Base-by-base conservation (phyloP, 169 alveolate genomes). In the Miamiensis avidus region DNA sequence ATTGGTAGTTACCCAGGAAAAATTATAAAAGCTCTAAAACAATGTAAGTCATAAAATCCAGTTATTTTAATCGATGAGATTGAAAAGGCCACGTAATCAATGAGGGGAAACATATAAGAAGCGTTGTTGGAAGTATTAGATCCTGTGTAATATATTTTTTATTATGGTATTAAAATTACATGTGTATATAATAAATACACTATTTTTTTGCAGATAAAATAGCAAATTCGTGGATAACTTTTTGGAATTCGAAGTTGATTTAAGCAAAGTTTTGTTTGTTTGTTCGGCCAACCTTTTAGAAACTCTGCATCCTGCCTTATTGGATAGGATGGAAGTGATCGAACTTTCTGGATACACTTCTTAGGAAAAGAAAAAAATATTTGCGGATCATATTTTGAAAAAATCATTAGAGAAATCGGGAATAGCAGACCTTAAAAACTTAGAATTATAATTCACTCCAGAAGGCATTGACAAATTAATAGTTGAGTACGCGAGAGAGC, bases 41-140 rank as follows among this genome's bases (percentile, higher is more conserved):
- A 82, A 65, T 82, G 89, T 29, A 84, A 91, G 72, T 85, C 92
- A 28, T 86, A 83, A 20, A 94, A 94, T 75, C 97, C 97, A 28
- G 96, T 94, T 0, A 93, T 94, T 49, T 78, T 94, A 29, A 73
- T 94, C 15, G 97, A 94, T 83, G 97, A 94, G 34, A 92, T 94
- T n/a, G 97, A 94, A 75, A 94, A 94, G 78, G 32, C 93, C 0
- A 90, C 95, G 11, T 65, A 72, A n/a, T 88, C 81, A 65, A 29
- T 65, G 33, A 88, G 92, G 83, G 96, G 96, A 26, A 95, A 92
- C 74, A 94, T 96, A 15, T 82, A 90, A 29, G 76, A 90, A 75
- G 96, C 96, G 0, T 76, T 94, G 88, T 86, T 94, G 33, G 97
- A 94, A 83, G 96, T 93, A 0, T 73, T 94, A 27, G 97, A 94